A percentile compares a stretch with the other conserved stretches of the same genome.
Conservation (phyloP, 345 rosid species). For the Eucalyptus urophylla region DNA sequence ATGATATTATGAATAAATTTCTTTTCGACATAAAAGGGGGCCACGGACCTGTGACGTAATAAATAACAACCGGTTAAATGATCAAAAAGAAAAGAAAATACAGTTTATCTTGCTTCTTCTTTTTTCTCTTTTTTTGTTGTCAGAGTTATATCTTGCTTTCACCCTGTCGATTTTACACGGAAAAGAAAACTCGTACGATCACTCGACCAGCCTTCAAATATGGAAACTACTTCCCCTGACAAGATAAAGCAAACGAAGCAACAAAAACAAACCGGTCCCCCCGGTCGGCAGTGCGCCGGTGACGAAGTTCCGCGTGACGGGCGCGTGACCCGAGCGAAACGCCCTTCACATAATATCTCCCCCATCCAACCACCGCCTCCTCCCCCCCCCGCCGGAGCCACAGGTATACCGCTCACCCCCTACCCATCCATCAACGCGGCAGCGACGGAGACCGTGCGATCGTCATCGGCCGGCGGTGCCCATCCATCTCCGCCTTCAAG, state of each 20-base stretch:
- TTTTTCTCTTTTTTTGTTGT: too few species aligned
- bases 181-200: background rate
- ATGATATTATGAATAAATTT: too few species aligned
- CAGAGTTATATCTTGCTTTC: background rate
- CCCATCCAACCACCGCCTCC: background rate
- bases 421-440: background rate
- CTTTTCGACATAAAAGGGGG: background rate
- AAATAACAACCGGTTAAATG: background rate
- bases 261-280: background rate
- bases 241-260: background rate
- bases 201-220: background rate
- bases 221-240: background rate
- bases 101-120: too few species aligned
- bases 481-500: background rate
- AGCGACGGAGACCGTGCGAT: background rate
- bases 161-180: background rate
- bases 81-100: background rate
- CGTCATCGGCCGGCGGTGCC: background rate
- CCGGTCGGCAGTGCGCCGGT: background rate
- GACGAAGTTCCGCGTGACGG: background rate
- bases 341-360: background rate
- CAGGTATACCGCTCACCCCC: background rate
- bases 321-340: background rate
- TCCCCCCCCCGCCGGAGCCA: background rate
- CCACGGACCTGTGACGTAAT: too few species aligned